phyloP scores from a whole-genome alignment of 2,329 filamentous ascomycete species.

The Sphaerulina vaccinii region DNA sequence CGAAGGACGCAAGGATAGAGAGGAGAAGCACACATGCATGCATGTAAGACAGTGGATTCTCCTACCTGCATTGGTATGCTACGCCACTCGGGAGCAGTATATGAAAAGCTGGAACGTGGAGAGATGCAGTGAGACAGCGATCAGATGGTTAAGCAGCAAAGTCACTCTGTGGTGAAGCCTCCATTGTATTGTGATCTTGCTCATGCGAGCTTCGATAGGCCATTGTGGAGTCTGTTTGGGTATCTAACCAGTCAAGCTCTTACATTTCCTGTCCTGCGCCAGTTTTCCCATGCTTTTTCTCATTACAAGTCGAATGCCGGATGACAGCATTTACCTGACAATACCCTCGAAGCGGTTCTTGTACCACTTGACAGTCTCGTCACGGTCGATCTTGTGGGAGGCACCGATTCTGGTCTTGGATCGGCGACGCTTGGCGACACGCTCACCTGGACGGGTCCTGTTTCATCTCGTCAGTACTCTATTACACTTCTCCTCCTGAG shows the following conservation, averaged over 20 bases:
- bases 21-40: too few species aligned
- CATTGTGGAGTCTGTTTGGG: conserved; percentile 32
- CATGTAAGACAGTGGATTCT: too few species aligned
- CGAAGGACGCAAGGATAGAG: too few species aligned
- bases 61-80: too few species aligned
- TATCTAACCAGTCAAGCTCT: conserved; percentile 27
- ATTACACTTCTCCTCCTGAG: not conserved
- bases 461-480: conserved; percentile 19
- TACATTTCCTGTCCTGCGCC: conserved; percentile 31
- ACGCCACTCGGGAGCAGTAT: too few species aligned
- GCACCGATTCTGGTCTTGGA: conserved; percentile 82
- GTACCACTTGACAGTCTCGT: conserved; percentile 98
- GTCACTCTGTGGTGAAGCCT: conserved; percentile 36
- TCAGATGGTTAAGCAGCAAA: conserved; percentile 39
- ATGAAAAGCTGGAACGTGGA: too few species aligned
- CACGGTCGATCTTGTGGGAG: conserved; percentile 88
- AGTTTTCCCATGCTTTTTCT: conserved; percentile 26
- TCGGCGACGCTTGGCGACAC: conserved; percentile 91
- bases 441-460: conserved; percentile 94
- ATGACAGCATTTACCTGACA: conserved; percentile 73
- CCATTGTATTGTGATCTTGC: conserved; percentile 40
- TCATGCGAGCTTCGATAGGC: conserved; percentile 42
- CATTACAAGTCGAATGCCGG: conserved; percentile 12
- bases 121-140: conserved; percentile 35
- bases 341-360: conserved; percentile 96